Evolutionary conservation across 257 asterid species (phyloP).

Genomic region (Fraxinus cuspidata): DNA sequence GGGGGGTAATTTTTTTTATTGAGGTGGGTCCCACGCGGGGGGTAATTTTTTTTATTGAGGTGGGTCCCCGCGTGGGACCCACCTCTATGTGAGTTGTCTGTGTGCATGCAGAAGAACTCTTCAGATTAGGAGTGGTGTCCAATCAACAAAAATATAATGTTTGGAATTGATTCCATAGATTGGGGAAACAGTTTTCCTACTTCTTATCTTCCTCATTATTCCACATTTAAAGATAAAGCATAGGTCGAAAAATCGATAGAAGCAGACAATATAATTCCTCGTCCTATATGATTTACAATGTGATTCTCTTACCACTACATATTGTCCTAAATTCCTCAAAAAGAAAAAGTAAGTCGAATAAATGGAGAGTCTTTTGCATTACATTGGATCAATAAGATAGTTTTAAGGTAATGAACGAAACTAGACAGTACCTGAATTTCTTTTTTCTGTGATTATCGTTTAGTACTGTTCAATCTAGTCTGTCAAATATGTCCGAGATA

Average conservation of each 20-base stretch:
- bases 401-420: neutral
- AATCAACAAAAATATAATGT: neutral
- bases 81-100: too few species aligned
- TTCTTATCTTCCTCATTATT: neutral
- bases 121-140: neutral
- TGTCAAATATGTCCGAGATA: conserved; percentile 10
- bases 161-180: neutral
- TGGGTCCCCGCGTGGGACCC: too few species aligned
- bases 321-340: neutral
- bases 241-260: neutral
- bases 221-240: neutral
- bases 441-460: neutral
- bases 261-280: neutral
- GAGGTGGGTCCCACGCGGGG: too few species aligned
- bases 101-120: too few species aligned
- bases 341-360: neutral
- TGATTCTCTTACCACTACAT: conserved; percentile 19
- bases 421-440: neutral
- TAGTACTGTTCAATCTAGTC: neutral
- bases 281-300: neutral
- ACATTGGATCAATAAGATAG: neutral
- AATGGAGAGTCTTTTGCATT: neutral
- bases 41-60: too few species aligned
- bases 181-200: neutral
- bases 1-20: too few species aligned